A percentile compares a stretch with the other conserved stretches of the same genome.
Conservation (phyloP, 2,329 filamentous ascomycete species). For the Neofusicoccum laricinum region DNA sequence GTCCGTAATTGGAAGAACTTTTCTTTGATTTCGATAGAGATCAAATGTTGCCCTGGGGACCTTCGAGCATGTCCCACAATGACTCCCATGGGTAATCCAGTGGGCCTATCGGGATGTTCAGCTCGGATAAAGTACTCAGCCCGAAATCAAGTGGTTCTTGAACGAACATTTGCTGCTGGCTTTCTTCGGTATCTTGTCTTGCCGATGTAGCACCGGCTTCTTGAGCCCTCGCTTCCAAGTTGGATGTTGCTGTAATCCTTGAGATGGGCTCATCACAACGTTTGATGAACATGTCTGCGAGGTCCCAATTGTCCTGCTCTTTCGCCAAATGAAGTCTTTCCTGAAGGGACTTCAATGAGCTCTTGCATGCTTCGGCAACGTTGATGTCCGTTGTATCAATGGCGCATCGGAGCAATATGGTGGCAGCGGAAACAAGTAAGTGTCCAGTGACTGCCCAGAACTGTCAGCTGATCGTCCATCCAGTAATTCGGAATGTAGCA, state of each 20-base stretch:
- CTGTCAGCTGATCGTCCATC: background rate
- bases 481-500: background rate
- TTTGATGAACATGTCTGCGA: conserved; percentile 13
- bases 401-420: conserved; percentile 50
- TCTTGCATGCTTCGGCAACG: background rate
- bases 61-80: conserved; percentile 5
- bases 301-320: conserved; percentile 7
- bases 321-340: background rate
- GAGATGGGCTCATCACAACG: conserved; percentile 11
- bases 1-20: too few species aligned
- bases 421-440: conserved; percentile 53
- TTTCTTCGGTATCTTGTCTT: background rate
- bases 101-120: background rate
- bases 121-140: background rate
- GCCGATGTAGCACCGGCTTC: background rate
- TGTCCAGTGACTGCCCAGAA: conserved; percentile 45
- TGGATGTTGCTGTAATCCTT: background rate
- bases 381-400: conserved; percentile 48
- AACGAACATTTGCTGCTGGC: background rate
- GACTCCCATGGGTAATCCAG: conserved; percentile 7
- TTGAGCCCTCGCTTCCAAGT: background rate
- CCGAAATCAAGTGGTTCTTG: background rate
- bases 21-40: background rate
- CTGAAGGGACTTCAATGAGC: background rate
- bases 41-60: background rate